Percentiles rank a stretch among this genome's conserved stretches.
Conservation (phyloP, 805 yeast genomes). For the Candida hispaniensis region DNA sequence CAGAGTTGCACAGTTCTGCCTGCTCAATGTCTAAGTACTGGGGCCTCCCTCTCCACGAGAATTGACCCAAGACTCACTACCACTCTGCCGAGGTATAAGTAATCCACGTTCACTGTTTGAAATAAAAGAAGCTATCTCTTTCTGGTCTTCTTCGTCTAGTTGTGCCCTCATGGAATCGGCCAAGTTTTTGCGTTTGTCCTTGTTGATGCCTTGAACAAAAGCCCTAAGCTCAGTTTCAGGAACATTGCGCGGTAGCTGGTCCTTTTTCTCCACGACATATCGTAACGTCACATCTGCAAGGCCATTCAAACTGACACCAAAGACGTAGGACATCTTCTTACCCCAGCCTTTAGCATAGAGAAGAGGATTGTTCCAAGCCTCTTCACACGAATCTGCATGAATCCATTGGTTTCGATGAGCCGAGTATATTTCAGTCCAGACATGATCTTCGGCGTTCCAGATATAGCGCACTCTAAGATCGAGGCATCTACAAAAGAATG, state of each 20-base stretch:
- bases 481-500: slow-evolving; percentile 55
- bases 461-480: slow-evolving; percentile 58
- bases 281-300: slow-evolving; percentile 58
- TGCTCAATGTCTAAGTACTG: slow-evolving; percentile 6
- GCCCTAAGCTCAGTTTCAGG: slow-evolving; percentile 33
- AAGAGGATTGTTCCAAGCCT: slow-evolving; percentile 68
- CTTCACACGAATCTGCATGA: slow-evolving; percentile 84
- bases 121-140: slow-evolving; percentile 23
- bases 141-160: slow-evolving; percentile 28
- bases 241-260: slow-evolving; percentile 39
- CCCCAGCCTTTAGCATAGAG: slow-evolving; percentile 84
- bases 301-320: slow-evolving; percentile 54
- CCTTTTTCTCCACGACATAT: slow-evolving; percentile 42
- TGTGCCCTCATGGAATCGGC: slow-evolving; percentile 30
- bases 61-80: slow-evolving; percentile 65
- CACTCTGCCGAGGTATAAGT: slow-evolving; percentile 57
- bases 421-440: slow-evolving; percentile 89
- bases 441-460: slow-evolving; percentile 91
- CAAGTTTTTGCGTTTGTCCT: slow-evolving; percentile 26
- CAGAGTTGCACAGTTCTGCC: no score
- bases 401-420: slow-evolving; percentile 55
- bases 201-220: slow-evolving; percentile 33
- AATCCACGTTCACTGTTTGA: slow-evolving; percentile 11
- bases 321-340: slow-evolving; percentile 78
- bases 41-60: slow-evolving; percentile 67